Evolutionary conservation across 2,329 filamentous ascomycete species (phyloP), one percentile per base, ranked within the genome.

Genomic region (Cytospora piceae): DNA sequence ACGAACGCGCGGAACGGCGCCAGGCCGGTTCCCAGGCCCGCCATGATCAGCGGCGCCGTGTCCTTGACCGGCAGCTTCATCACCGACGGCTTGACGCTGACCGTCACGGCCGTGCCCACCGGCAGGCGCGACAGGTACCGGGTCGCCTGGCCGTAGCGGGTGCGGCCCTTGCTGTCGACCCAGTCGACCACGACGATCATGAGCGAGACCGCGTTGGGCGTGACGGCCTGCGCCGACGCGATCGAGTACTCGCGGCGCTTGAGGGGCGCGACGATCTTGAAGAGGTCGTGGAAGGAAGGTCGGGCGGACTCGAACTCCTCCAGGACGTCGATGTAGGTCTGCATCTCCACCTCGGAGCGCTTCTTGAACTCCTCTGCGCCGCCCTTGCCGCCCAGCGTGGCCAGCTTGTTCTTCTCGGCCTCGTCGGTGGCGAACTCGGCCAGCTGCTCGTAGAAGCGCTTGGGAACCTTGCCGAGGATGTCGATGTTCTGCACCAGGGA

Each of bases 211-310:
- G 87, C 89, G 74, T 83, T 94, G 24, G 95, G 94, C 0, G 92
- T 94, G 51, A 98, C 94, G 73, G 94, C 93, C 80, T 99, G 95
- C 63, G 93, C 95, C 3, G 95, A 98, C 24, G 95, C 95, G 71
- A 99, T 98, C n/a, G 93, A 97, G 85, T 99, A 99, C 80, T 99
- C 95, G 73, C 95, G 88, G 68, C 95, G 92, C 86, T 99, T 99
- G 82, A 97, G 89, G 15, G 95, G 94, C 70, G 85, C 87, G 70
- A 99, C 91, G 68, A 99, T 93, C 73, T 89, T 90, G 69, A 91
- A 86, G 65, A 99, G 90, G 72, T 98, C 93, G 74, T 93, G 87
- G 87, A 98, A 95, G 67, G 83, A 83, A 7, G 94, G 95, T 72
- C 90, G 94, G 1, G 95, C 95, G 58, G 94, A 97, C 67, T 85